Percentiles rank a stretch among this genome's conserved stretches.
These are phyloP conservation scores for Curvularia sp. DNA, from an alignment of 2,329 filamentous ascomycete genomes.

Conservation along the genomic window DNA sequence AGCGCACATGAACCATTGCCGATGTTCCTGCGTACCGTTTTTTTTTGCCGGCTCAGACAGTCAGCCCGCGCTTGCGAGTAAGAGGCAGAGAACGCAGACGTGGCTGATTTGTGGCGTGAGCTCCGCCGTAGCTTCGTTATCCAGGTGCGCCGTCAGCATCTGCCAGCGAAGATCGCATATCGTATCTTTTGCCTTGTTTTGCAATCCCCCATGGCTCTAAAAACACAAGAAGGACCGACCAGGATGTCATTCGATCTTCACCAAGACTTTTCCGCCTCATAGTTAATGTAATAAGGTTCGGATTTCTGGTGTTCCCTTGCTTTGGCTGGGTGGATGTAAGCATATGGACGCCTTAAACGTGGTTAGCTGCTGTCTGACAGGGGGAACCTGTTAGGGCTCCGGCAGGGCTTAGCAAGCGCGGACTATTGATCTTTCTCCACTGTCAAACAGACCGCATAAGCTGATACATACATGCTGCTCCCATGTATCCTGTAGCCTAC, in stretches of 20 bases:
- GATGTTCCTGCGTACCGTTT: neutral
- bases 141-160: neutral
- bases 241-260: neutral
- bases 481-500: neutral
- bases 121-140: neutral
- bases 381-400: neutral
- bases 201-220: too few species aligned
- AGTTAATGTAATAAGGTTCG: neutral
- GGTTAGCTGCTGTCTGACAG: neutral
- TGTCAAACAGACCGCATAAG: constrained; percentile 2
- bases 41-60: neutral
- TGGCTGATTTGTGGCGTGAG: neutral
- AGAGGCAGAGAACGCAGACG: neutral
- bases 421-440: neutral
- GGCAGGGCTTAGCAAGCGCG: neutral
- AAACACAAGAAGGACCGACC: neutral
- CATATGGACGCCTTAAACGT: neutral
- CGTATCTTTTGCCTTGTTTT: neutral
- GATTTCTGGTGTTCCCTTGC: neutral
- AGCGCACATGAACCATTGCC: neutral
- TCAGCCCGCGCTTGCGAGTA: neutral
- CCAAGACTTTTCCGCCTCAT: neutral
- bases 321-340: too few species aligned
- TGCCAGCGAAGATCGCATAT: neutral
- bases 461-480: neutral